Conservation (phyloP, 164 flowering plant genomes). For the Aristolochia fimbriata region DNA sequence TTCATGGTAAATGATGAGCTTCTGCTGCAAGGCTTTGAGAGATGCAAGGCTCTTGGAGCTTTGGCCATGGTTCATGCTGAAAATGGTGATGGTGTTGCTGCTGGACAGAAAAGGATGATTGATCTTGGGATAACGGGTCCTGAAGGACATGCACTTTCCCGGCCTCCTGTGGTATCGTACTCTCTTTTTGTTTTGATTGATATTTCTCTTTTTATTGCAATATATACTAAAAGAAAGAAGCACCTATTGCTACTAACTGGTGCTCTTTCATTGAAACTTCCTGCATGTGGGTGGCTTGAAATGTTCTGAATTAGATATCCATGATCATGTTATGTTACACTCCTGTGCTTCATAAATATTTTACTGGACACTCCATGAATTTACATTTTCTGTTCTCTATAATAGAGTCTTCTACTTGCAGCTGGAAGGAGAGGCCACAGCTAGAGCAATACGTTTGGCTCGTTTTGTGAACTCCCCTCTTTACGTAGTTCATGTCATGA, state of each 20-base stretch:
- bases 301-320: too few relatives aligned
- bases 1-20: constrained; percentile 78
- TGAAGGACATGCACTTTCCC: constrained; percentile 95
- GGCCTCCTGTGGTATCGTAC: constrained; percentile 72
- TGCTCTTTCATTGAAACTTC: too few relatives aligned
- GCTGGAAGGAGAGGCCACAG: constrained; percentile 98
- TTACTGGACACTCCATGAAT: too few relatives aligned
- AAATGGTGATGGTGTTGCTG: constrained; percentile 94
- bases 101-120: constrained; percentile 86
- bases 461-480: constrained; percentile 83
- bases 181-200: background rate
- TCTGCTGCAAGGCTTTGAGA: constrained; percentile 67
- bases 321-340: too few relatives aligned
- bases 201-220: background rate
- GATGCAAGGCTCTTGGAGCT: constrained; percentile 96
- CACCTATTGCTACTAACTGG: too few relatives aligned
- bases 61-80: constrained; percentile 98
- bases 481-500: constrained; percentile 98
- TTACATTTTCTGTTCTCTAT: too few relatives aligned
- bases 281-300: too few relatives aligned
- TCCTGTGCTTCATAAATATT: too few relatives aligned
- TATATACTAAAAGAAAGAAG: too few relatives aligned
- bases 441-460: constrained; percentile 93
- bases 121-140: constrained; percentile 95
- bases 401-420: constrained; percentile 20